Evolutionary conservation across 257 asterid genomes (phyloP), one percentile per base, ranked within the genome.

Genomic region (Nyctanthes arbortristis): DNA sequence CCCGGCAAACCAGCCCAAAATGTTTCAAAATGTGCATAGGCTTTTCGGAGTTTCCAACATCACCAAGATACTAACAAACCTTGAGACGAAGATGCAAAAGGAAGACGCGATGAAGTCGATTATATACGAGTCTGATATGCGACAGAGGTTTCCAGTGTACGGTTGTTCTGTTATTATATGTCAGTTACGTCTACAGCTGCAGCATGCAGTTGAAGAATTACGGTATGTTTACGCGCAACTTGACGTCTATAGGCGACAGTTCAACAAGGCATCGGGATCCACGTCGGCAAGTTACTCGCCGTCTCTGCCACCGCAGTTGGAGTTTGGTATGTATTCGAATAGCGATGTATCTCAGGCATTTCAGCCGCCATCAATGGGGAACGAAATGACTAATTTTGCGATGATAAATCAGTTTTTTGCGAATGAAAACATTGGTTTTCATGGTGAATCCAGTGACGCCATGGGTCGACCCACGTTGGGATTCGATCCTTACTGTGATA

Each of bases 101-200:
- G 93, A 84, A 0, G 96, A 89, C 57, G 94, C 96, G 1, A 81
- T 89, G 96, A 78, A 65, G 14, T 85, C 97, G 7, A 82, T 92
- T 56, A 83, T 85, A 10, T 89, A 69, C 30, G 96, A 92, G 61
- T 73, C 97, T 0, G 85, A 89, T 6, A 84, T 83, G 85, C 80
- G 97, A 0, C 69, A 65, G 9, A 67, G 66, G 1, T 80, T 65
- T 7, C 96, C 96, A 0, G 92, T 85, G 4, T 37, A 70, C 8
- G 96, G 97, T 0, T 87, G 93, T 33, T 54, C 73, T 0, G 69
- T 40, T 0, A 33, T 86, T 70, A 78, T 87, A 14, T 24, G 14
- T 8, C 79, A 81, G 0, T 85, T 91, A 5, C 67, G 22, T 0
- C 37, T 61, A 2, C 84, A 81, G 13, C 0, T 87, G 5, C 57